Base-by-base conservation (phyloP, 2,329 filamentous ascomycete species). In the Sarocladium oryzae region DNA sequence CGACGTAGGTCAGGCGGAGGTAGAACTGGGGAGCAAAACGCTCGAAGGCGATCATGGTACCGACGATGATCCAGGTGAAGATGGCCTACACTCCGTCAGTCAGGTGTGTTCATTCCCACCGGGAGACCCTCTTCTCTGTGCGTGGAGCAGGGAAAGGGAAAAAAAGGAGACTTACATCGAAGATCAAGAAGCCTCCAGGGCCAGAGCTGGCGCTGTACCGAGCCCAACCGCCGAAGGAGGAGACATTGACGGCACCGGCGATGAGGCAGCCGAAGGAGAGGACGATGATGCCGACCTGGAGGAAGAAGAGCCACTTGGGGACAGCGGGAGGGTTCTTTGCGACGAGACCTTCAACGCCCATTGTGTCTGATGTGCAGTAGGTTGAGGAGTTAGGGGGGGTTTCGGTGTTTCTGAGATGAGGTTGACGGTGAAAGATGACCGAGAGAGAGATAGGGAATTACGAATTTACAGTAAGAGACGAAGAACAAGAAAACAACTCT, bases 131-230 rank as follows among this genome's bases (percentile, higher is more conserved):
- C n/a, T n/a, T n/a, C n/a, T n/a, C n/a, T n/a, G n/a, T n/a, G n/a
- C n/a, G n/a, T n/a, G n/a, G n/a, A 30, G 7, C 28, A 30, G 7
- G 7, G 7, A 7, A 30, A 30, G 59, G 54, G 37, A 18, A 16
- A 15, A 18, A 3, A 16, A n/a, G 13, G 11, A 20, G 15, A 48
- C 71, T 61, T 57, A 77, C 74, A 32, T 73, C 67, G 52, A 76
- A 77, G 54, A 75, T 69, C 38, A 75, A 61, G 54, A 77, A 73
- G 32, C 67, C 69, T 2, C 66, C 63, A 4, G 69, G 65, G 3
- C 68, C 68, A 3, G 61, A 57, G 43, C 61, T 61, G 52, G 59
- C 60, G 16, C 30, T 51, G 51, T 62, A 58, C 41, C 60, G 60
- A 33, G 52, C 49, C 2, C 52, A 56, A 15, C 54, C 53, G 15